These are phyloP conservation scores for Pyrenochaeta sp. DNA, from an alignment of 2,329 filamentous ascomycete genomes.

Conservation along the genomic window DNA sequence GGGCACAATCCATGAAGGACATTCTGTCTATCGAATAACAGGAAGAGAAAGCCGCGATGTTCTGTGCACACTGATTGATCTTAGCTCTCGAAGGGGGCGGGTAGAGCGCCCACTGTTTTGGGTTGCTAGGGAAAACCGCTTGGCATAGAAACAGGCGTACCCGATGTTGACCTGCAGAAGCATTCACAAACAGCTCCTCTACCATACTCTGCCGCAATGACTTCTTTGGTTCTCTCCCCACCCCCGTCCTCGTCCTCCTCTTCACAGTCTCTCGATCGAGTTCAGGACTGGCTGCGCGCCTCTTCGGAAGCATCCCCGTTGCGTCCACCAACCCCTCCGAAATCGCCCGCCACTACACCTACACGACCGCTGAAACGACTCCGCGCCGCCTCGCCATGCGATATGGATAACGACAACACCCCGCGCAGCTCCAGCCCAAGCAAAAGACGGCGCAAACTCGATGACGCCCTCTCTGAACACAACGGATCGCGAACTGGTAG, in stretches of 20 bases:
- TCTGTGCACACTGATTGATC: too few species aligned
- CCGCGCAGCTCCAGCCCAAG: constrained; percentile 6
- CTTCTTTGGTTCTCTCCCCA: constrained; percentile 1
- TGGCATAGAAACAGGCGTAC: too few species aligned
- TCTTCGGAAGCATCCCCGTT: constrained; percentile 9
- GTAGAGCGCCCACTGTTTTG: too few species aligned
- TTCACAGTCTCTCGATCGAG: too few species aligned
- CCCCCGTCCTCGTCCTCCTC: constrained; percentile 2
- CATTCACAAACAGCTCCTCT: too few species aligned
- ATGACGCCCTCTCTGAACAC: constrained; percentile 3
- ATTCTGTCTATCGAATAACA: too few species aligned
- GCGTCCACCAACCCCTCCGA: constrained; percentile 10
- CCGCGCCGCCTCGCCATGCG: constrained; percentile 10
- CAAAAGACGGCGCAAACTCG: constrained; percentile 8
- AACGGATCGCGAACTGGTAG: constrained; percentile 1
- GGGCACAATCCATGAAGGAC: too few species aligned
- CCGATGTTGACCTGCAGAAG: too few species aligned
- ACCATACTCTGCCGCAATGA: constrained; percentile 2
- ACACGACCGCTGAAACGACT: constrained; percentile 14
- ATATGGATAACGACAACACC: constrained; percentile 12
- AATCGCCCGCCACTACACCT: constrained; percentile 12
- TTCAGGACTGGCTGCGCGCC: constrained; percentile 10
- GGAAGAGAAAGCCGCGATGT: too few species aligned
- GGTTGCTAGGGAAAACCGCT: too few species aligned
- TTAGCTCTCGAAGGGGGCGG: too few species aligned